These are phyloP conservation scores for Pseudocercospora vitis DNA, from an alignment of 2,329 filamentous ascomycete genomes.

Conservation along the genomic window DNA sequence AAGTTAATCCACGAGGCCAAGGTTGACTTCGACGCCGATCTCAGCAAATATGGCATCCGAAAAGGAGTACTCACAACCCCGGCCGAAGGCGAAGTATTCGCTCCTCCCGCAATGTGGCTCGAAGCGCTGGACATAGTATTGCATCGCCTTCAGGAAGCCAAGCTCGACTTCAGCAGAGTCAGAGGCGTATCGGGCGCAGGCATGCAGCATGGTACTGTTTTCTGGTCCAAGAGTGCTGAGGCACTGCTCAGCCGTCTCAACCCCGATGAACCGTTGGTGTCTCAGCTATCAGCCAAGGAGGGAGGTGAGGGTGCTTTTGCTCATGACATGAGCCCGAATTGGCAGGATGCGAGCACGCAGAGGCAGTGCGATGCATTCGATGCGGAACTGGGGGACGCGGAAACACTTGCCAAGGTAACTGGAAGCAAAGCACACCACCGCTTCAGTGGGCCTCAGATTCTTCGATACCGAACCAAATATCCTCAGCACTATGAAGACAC, in stretches of 20 bases:
- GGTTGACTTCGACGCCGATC: conserved; percentile 92
- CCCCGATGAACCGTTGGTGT: conserved; percentile 61
- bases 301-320: conserved; percentile 63
- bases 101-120: conserved; percentile 90
- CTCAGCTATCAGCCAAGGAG: conserved; percentile 61
- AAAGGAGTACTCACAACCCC: conserved; percentile 88
- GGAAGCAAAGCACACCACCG: conserved; percentile 96
- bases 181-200: conserved; percentile 85
- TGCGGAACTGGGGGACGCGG: conserved; percentile 62
- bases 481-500: conserved; percentile 80
- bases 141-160: conserved; percentile 65
- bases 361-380: conserved; percentile 89
- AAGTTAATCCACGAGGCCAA: conserved; percentile 81
- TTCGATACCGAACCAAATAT: conserved; percentile 77
- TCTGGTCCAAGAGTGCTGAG: conserved; percentile 76
- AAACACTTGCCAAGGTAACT: conserved; percentile 73
- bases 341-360: conserved; percentile 97
- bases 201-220: conserved; percentile 97
- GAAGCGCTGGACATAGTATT: conserved; percentile 89
- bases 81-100: conserved; percentile 82
- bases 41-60: conserved; percentile 65
- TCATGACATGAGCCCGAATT: conserved; percentile 87
- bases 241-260: conserved; percentile 62
- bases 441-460: conserved; percentile 96
- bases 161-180: conserved; percentile 71